phyloP scores from a whole-genome alignment of 148 eudicot genomes.

The Hydrangea macrophylla region DNA sequence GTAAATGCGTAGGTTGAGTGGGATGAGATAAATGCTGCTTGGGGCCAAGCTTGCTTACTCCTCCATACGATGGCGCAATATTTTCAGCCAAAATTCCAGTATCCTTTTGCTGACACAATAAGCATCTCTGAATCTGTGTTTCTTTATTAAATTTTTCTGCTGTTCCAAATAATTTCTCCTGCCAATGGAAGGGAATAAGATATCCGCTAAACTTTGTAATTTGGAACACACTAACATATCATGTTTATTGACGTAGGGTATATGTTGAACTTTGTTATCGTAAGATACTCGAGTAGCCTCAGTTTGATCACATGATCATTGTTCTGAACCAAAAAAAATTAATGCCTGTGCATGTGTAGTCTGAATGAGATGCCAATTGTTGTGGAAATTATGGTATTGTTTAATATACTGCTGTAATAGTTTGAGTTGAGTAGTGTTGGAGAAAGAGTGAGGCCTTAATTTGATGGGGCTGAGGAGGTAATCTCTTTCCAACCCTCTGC shows the following conservation, averaged over 20 bases:
- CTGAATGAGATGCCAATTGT: background rate
- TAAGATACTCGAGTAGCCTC: background rate
- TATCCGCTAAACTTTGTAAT: background rate
- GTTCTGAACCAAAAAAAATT: background rate
- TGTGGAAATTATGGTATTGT: background rate
- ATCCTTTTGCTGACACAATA: constrained; percentile 45
- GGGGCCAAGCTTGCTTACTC: constrained; percentile 99
- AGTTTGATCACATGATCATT: no score
- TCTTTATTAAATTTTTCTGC: background rate
- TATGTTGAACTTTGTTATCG: no score
- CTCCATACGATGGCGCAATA: constrained; percentile 98
- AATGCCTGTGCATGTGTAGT: background rate
- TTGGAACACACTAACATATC: background rate
- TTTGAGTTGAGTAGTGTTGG: background rate
- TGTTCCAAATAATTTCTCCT: background rate
- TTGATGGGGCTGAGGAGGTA: background rate
- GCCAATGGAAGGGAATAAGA: background rate
- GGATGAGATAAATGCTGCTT: constrained; percentile 99
- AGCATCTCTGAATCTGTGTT: background rate
- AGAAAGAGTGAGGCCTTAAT: constrained; percentile 8
- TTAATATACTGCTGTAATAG: constrained; percentile 2
- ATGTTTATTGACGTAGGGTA: background rate
- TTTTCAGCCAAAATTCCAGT: constrained; percentile 89
- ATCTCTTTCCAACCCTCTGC: background rate
- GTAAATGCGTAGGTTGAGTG: constrained; percentile 76